phyloP scores from a whole-genome alignment of 2,329 filamentous ascomycete genomes.

The Trichoderma endophyticum region DNA sequence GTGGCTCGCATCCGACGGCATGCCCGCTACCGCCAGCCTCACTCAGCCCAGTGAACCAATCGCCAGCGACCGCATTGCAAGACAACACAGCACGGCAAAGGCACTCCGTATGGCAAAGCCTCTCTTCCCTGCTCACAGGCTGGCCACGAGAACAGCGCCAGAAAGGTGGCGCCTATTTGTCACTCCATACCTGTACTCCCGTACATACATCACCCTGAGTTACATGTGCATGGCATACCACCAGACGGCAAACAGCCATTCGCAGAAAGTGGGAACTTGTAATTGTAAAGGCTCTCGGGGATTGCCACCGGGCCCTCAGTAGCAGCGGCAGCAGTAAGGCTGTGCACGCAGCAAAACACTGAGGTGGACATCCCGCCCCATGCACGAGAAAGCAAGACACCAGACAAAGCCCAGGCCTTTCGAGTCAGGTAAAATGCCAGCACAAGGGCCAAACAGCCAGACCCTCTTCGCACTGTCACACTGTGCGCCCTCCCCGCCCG shows the following conservation, averaged over 20 bases:
- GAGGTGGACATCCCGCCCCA: neutral
- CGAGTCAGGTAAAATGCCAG: neutral
- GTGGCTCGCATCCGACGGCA: neutral
- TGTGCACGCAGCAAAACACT: neutral
- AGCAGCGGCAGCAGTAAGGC: neutral
- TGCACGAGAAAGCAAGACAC: neutral
- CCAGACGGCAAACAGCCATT: neutral
- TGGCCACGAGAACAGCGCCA: neutral
- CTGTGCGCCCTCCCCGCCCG: neutral
- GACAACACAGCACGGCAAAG: neutral
- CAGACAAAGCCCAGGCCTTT: neutral
- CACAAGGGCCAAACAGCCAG: neutral
- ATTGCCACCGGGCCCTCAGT: neutral
- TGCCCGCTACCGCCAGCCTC: conserved; percentile 8
- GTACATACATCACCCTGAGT: neutral
- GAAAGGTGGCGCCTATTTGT: neutral
- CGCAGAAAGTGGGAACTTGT: neutral
- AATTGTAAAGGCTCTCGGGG: neutral
- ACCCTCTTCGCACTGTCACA: neutral
- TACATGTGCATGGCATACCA: no score
- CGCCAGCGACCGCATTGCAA: neutral
- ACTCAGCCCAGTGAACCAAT: neutral
- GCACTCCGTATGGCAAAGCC: neutral
- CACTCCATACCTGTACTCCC: neutral
- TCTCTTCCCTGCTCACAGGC: neutral